Evolutionary conservation across 441 rosid species (phyloP), one percentile per base, ranked within the genome.

Genomic region (Arabidopsis lyrata): DNA sequence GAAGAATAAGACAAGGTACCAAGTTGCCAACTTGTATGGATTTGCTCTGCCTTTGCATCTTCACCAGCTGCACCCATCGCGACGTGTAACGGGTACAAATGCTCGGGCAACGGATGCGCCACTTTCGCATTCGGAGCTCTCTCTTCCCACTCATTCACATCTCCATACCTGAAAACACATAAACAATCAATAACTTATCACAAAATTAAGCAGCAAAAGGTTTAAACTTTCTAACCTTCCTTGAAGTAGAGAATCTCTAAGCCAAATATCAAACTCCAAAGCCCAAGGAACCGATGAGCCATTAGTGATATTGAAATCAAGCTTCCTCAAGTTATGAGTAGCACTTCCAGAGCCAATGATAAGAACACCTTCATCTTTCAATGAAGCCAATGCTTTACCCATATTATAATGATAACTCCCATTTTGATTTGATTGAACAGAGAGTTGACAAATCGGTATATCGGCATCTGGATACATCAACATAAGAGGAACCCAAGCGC

Each of bases 401-500:
- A 95, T 74, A 74, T 91, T 91, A 80, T 86, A 93, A 63, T 91
- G 98, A 50, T 95, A 73, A 34, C 78, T 83, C 22, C 84, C 99
- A 63, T 80, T 90, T 60, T 75, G 78, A 2, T 74, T 16, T 5
- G 88, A 74, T 73, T 91, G 99, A 68, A 95, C 78, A 8, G 99
- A 95, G 66, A 92, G 92, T 76, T 95, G 98, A 45, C 98, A 91
- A 27, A 88, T 81, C 0, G 98, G 99, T 59, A 89, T 83, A 62
- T 91, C 86, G 1, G 89, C 92, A 68, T 91, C 97, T 0, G 99
- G 99, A 60, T 89, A 95, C 99, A 92, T 95, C 63, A 95, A 83
- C 95, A 92, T 88, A 14, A 95, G 70, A 5, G 96, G 97, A 64
- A 89, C 87, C 98, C 99, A 95, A 24, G 99, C 96, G 6, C 97